Conservation (phyloP, 352 stramenopile species). For the Peronosclerospora sorghi region DNA sequence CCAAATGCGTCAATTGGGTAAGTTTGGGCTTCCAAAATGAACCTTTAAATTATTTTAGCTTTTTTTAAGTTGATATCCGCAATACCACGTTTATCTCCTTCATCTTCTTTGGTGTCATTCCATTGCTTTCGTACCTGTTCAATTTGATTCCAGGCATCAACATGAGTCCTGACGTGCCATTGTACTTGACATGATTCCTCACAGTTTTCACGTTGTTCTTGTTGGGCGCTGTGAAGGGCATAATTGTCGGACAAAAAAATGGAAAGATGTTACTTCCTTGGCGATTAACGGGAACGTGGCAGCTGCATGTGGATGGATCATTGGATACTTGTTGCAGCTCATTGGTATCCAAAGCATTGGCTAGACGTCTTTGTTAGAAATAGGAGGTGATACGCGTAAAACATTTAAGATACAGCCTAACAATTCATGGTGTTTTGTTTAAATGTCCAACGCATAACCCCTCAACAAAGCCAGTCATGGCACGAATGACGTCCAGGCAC, state of each 20-base stretch:
- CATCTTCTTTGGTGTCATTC: slow-evolving; percentile 86
- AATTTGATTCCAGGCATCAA: slow-evolving; percentile 65
- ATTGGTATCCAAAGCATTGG: slow-evolving; percentile 67
- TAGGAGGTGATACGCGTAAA: no score
- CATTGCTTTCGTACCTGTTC: slow-evolving; percentile 89
- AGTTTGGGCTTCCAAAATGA: no score
- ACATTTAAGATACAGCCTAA: no score
- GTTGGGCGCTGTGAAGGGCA: slow-evolving; percentile 88
- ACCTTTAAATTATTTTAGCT: no score
- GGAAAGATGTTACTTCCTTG: slow-evolving; percentile 51
- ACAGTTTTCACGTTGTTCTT: slow-evolving; percentile 91
- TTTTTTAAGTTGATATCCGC: no score
- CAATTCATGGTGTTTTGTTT: slow-evolving; percentile 8
- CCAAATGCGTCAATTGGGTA: no score
- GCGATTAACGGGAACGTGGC: slow-evolving; percentile 66
- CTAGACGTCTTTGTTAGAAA: slow-evolving; percentile 15
- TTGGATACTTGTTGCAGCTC: slow-evolving; percentile 71
- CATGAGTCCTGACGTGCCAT: slow-evolving; percentile 43
- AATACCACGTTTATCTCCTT: slow-evolving; percentile 87
- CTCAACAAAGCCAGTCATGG: slow-evolving; percentile 56
- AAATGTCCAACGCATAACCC: slow-evolving; percentile 12
- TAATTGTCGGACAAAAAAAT: slow-evolving; percentile 74
- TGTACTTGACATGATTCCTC: slow-evolving; percentile 89
- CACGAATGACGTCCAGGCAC: slow-evolving; percentile 39
- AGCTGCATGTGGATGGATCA: slow-evolving; percentile 64